These are phyloP conservation scores for Saccharomyces hybrid DNA, from an alignment of 1,139 yeast genomes.

Conservation along the genomic window DNA sequence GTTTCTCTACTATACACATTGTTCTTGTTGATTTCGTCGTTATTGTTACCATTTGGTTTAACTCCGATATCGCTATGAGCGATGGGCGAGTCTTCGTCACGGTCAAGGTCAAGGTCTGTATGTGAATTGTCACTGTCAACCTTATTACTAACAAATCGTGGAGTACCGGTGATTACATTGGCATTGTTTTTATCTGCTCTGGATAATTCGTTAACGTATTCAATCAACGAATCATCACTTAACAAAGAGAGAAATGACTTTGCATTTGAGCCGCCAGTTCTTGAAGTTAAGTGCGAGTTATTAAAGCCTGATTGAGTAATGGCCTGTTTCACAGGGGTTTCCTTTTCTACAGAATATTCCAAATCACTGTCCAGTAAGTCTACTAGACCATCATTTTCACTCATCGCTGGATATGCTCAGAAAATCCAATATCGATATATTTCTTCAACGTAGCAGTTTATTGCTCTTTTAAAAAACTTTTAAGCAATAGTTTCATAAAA, in stretches of 20 bases:
- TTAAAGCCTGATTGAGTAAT: not conserved
- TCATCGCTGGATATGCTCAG: not conserved
- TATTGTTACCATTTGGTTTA: not conserved
- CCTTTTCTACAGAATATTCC: not conserved
- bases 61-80: not conserved
- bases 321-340: not conserved
- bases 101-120: not conserved
- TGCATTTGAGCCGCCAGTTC: not conserved
- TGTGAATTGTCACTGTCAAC: not conserved
- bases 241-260: slow-evolving; percentile 29
- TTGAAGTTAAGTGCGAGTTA: not conserved
- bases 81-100: not conserved
- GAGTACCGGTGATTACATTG: not conserved
- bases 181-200: slow-evolving; percentile 16
- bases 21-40: not conserved
- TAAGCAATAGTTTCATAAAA: too few species aligned
- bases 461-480: too few species aligned
- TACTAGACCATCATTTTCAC: not conserved
- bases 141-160: not conserved
- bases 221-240: slow-evolving; percentile 37
- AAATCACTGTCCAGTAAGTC: not conserved
- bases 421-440: not conserved
- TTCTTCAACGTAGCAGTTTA: not conserved
- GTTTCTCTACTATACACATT: slow-evolving; percentile 30
- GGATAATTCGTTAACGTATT: slow-evolving; percentile 35